Percentiles rank a stretch among this genome's conserved stretches.
Conservation (phyloP, 305 asterid species). For the Euphrasia arctica region DNA sequence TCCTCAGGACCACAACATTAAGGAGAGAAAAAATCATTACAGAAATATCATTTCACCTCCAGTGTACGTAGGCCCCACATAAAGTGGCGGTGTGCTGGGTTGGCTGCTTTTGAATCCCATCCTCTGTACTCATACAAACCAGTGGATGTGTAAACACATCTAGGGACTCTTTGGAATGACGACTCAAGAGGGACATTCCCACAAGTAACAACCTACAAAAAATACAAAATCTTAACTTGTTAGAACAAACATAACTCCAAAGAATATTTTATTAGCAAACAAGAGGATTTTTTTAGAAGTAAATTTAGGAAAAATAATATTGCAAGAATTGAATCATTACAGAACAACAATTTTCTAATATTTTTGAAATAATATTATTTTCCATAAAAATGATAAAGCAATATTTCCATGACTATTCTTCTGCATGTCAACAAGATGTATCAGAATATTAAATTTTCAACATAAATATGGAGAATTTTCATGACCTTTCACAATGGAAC, state of each 20-base stretch:
- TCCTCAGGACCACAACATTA: no score
- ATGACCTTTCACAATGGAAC: not conserved
- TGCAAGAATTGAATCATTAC: slow-evolving; percentile 11
- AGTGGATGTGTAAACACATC: slow-evolving; percentile 76
- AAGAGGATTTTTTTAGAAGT: not conserved
- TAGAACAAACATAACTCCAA: not conserved
- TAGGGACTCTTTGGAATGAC: slow-evolving; percentile 66
- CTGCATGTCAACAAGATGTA: not conserved
- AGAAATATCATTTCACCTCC: slow-evolving; percentile 44
- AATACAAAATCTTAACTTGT: not conserved
- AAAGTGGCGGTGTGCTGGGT: slow-evolving; percentile 67
- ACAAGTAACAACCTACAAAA: slow-evolving; percentile 72
- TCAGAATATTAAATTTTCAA: not conserved
- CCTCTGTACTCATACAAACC: slow-evolving; percentile 74
- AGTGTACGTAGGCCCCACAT: slow-evolving; percentile 75
- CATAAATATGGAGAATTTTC: not conserved
- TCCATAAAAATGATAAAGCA: not conserved
- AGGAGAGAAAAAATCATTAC: no score
- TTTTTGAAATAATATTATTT: not conserved
- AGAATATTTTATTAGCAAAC: not conserved
- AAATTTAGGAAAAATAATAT: slow-evolving; percentile 6
- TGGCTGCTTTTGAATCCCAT: slow-evolving; percentile 83
- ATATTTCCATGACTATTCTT: not conserved
- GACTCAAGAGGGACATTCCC: slow-evolving; percentile 84
- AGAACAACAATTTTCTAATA: not conserved